These are phyloP conservation scores for Pseudogymnoascus sp. DNA, from an alignment of 2,329 filamentous ascomycete genomes.

Conservation along the genomic window DNA sequence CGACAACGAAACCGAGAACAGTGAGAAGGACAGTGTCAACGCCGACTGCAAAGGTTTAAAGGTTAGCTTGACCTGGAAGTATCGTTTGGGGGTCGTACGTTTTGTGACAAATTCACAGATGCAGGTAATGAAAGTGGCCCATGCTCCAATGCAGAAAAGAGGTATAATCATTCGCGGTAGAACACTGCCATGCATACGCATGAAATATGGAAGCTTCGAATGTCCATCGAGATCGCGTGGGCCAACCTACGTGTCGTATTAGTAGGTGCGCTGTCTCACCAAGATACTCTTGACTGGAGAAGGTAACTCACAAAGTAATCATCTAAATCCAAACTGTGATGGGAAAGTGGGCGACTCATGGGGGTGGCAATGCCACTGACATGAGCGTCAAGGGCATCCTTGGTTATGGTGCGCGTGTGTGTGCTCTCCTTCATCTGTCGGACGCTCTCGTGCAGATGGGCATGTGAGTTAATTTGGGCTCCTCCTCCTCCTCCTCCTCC, in stretches of 20 bases:
- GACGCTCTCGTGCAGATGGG: neutral
- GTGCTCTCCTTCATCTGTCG: neutral
- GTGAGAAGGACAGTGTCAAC: conserved; percentile 66
- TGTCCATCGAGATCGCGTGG: conserved; percentile 65
- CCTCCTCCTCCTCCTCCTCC: neutral
- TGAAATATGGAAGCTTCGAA: conserved; percentile 69
- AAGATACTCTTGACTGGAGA: neutral
- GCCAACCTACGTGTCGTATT: conserved; percentile 31
- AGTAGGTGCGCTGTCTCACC: neutral
- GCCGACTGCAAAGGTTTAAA: conserved; percentile 32
- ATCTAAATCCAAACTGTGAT: conserved; percentile 13
- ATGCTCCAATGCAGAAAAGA: conserved; percentile 51
- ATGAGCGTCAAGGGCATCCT: neutral
- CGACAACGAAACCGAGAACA: conserved; percentile 74
- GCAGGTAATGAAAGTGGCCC: conserved; percentile 59
- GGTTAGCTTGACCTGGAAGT: conserved; percentile 14
- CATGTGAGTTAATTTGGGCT: neutral
- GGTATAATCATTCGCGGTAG: conserved; percentile 68
- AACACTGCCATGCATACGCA: conserved; percentile 70
- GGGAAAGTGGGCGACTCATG: neutral
- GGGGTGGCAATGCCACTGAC: neutral
- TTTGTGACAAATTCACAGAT: conserved; percentile 41
- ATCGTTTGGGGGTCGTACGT: conserved; percentile 10
- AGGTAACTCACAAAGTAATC: conserved; percentile 24
- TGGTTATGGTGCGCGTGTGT: neutral